A percentile compares a stretch with the other conserved stretches of the same genome.
Evolutionary conservation across 2,329 filamentous ascomycete species (phyloP).

Genomic region (Diaporthe destruens): DNA sequence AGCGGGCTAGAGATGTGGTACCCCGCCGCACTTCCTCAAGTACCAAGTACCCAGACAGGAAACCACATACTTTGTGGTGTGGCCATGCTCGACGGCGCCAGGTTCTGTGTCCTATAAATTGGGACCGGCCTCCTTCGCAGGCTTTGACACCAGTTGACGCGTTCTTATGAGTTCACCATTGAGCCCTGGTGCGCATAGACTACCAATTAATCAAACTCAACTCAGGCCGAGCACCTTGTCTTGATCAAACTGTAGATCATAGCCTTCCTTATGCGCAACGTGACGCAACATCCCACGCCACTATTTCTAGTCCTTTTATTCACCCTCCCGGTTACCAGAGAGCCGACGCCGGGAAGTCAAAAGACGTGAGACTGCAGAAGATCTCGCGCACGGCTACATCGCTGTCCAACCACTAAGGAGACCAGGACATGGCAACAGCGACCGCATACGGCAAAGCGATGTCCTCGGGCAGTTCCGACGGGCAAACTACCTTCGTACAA

Average conservation of each 20-base stretch:
- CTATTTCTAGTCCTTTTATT: background rate
- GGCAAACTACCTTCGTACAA: background rate
- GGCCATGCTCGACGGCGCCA: too few relatives aligned
- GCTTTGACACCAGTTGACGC: background rate
- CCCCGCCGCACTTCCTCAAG: too few relatives aligned
- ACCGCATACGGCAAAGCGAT: background rate
- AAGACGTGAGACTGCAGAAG: background rate
- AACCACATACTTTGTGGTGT: too few relatives aligned
- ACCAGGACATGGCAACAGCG: background rate
- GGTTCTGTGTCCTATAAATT: background rate
- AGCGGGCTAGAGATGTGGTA: too few relatives aligned
- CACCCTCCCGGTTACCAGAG: too few relatives aligned
- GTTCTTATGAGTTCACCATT: background rate
- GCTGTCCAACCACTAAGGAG: rapidly evolving
- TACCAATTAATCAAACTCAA: background rate
- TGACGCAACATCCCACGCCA: background rate
- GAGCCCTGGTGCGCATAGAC: too few relatives aligned
- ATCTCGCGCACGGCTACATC: too few relatives aligned
- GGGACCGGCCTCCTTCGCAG: background rate
- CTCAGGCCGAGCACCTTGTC: background rate
- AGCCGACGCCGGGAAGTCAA: background rate
- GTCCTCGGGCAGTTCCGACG: background rate
- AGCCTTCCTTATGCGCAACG: background rate
- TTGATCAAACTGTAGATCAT: background rate
- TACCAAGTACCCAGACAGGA: too few relatives aligned